Percentiles rank a stretch among this genome's conserved stretches.
Conservation (phyloP, 768 basidiomycete species). For the Candolleomyces aberdarensis region DNA sequence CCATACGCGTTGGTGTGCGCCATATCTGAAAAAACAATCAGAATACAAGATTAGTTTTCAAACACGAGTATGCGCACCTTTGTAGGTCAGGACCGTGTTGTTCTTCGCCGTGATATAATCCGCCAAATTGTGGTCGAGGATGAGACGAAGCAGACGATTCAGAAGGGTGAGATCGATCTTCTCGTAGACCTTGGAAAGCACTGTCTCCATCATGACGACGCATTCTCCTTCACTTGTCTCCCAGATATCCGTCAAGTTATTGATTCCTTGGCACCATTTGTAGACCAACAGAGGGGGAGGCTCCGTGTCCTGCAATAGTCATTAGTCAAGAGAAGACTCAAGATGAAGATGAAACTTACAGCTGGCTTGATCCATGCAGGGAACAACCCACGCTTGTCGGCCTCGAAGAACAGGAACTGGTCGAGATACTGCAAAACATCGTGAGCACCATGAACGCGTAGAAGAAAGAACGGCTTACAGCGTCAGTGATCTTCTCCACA, state of each 20-base stretch:
- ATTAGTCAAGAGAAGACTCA: constrained; percentile 3
- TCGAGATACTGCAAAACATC: constrained; percentile 69
- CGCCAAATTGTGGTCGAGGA: constrained; percentile 97
- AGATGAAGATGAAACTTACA: constrained; percentile 25
- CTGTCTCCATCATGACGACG: constrained; percentile 98
- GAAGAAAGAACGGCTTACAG: constrained; percentile 45
- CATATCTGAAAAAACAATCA: constrained; percentile 57
- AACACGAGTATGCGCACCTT: not conserved
- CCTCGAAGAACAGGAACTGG: constrained; percentile 98
- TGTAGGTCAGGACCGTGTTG: constrained; percentile 60
- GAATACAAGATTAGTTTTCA: constrained; percentile 4
- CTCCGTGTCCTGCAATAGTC: constrained; percentile 67
- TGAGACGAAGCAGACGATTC: constrained; percentile 92
- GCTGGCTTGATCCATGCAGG: constrained; percentile 99
- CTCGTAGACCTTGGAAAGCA: constrained; percentile 96
- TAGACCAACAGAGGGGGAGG: constrained; percentile 96
- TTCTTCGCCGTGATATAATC: constrained; percentile 99
- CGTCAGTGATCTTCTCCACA: constrained; percentile 99
- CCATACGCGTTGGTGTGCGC: constrained; percentile 97
- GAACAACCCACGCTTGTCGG: constrained; percentile 97
- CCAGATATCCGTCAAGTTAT: constrained; percentile 98
- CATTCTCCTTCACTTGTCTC: constrained; percentile 98
- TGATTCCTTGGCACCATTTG: constrained; percentile 99
- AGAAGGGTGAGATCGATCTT: constrained; percentile 97
- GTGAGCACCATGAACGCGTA: constrained; percentile 10